Evolutionary conservation across 208 protist genomes (phyloP), one percentile per base, ranked within the genome.

Genomic region (Zelonia costaricensis): DNA sequence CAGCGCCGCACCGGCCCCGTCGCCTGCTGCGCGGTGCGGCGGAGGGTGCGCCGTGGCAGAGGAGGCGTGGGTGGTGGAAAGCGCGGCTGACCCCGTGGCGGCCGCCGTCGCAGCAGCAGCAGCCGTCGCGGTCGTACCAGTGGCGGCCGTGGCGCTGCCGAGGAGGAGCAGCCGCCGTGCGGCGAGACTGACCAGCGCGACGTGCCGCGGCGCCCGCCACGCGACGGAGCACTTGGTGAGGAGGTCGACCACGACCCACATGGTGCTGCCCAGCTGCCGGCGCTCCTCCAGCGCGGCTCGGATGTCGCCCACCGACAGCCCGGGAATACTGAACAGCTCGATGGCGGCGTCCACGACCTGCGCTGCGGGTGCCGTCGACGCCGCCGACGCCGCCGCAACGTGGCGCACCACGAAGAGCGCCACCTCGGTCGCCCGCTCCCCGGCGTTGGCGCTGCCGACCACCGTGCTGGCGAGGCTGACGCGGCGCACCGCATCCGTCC

Each of bases 401-500:
- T 67, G 38, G 31, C 56, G 36, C 45, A 59, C 56, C 0, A 86
- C 51, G 33, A 76, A 56, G 12, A 62, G 44, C 18, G 82, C 55
- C 12, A 82, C 52, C 56, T 84, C 86, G 16, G 54, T 61, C 15
- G 77, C 74, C 4, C 79, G 49, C 39, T 63, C 64, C 16, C 57
- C 80, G 7, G 71, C 71, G 33, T 53, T 56, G 15, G 48, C 22
- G 54, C 72, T 65, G 52, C 76, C 75, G 27, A 92, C 59, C 2
- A 36, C 45, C 45, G 51, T 60, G 60, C 82, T 88, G 5, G 63
- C 62, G 30, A 80, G 47, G 45, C 78, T 77, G 16, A 91, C 81
- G 6, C 80, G 77, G n/a, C 79, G 80, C 10, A 88, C 57, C 2
- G 69, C 76, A 12, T 87, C 78, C 23, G 76, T 60, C 88, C 88